Percentiles rank a stretch among this genome's conserved stretches.
Conservation (phyloP, 805 yeast species). For the Wickerhamiella musiphila region DNA sequence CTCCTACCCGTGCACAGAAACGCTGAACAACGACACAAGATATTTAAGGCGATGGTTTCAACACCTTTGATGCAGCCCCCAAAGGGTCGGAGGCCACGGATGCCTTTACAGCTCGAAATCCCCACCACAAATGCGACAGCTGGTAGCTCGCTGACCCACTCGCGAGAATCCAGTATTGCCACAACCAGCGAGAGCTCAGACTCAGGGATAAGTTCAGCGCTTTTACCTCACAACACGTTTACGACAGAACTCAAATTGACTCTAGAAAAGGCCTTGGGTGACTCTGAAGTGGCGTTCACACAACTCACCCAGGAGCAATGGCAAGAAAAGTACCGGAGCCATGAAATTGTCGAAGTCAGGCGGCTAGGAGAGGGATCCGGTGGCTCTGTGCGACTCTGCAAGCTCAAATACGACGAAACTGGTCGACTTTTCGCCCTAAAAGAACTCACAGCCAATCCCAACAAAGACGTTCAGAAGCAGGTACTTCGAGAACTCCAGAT, state of each 20-base stretch:
- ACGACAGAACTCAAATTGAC: conserved; percentile 11
- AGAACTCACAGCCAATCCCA: conserved; percentile 54
- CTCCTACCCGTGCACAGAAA: too few species aligned
- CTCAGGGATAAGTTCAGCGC: too few species aligned
- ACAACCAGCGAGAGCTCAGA: too few species aligned
- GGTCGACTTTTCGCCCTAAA: conserved; percentile 83
- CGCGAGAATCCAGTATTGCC: too few species aligned
- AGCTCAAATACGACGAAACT: conserved; percentile 33
- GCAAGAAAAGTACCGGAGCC: conserved; percentile 40
- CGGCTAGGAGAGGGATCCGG: conserved; percentile 89
- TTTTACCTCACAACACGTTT: conserved; percentile 6
- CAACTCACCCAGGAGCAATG: conserved; percentile 30
- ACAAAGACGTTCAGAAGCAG: conserved; percentile 78
- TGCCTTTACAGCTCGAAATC: conserved; percentile 9
- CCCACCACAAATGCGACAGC: too few species aligned
- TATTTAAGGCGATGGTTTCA: too few species aligned
- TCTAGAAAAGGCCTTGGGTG: conserved; percentile 5
- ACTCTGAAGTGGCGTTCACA: not conserved
- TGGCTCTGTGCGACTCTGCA: conserved; percentile 74
- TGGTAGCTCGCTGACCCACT: conserved; percentile 1
- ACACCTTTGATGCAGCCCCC: conserved; percentile 15
- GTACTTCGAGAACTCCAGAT: conserved; percentile 81
- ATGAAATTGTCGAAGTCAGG: conserved; percentile 49
- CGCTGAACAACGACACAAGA: too few species aligned
- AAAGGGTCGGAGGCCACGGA: conserved; percentile 10